phyloP scores from a whole-genome alignment of 371 early-diverging fungal genomes.

The Smittium mucronatum region DNA sequence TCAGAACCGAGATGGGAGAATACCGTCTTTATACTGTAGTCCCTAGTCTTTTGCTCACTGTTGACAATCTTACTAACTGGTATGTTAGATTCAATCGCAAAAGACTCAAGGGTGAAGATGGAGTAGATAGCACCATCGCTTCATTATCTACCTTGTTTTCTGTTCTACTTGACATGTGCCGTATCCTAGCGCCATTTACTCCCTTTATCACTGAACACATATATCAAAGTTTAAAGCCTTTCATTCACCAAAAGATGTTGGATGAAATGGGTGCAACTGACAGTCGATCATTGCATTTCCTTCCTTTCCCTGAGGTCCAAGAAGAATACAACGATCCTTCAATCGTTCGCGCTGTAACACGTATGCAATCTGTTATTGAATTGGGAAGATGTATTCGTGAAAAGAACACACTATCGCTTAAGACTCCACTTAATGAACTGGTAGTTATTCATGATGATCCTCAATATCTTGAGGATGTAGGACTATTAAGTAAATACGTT shows the following conservation, averaged over 20 bases:
- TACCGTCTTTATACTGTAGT: constrained; percentile 97
- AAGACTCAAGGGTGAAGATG: constrained; percentile 90
- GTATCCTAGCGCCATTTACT: constrained; percentile 97
- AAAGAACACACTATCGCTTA: constrained; percentile 83
- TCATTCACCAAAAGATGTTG: constrained; percentile 38
- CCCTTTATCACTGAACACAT: constrained; percentile 98
- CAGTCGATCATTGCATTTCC: constrained; percentile 80
- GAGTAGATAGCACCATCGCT: constrained; percentile 65
- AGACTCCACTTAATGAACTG: constrained; percentile 92
- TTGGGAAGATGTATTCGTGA: constrained; percentile 93
- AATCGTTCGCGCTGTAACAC: constrained; percentile 84
- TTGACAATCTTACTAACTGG: constrained; percentile 98
- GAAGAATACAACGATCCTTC: constrained; percentile 89
- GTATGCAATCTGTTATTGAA: constrained; percentile 97
- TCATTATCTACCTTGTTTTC: constrained; percentile 90
- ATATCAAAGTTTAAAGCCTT: constrained; percentile 84
- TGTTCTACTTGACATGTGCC: constrained; percentile 82
- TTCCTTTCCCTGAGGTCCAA: constrained; percentile 83
- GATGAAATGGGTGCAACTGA: constrained; percentile 41
- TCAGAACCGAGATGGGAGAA: constrained; percentile 83
- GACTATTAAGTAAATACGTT: constrained; percentile 69
- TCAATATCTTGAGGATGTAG: constrained; percentile 77
- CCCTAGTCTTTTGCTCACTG: constrained; percentile 74
- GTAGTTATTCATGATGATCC: constrained; percentile 82
- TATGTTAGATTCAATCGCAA: constrained; percentile 99